Evolutionary conservation across 139 green algal species (phyloP).

Genomic region (Picochlorum sp.): DNA sequence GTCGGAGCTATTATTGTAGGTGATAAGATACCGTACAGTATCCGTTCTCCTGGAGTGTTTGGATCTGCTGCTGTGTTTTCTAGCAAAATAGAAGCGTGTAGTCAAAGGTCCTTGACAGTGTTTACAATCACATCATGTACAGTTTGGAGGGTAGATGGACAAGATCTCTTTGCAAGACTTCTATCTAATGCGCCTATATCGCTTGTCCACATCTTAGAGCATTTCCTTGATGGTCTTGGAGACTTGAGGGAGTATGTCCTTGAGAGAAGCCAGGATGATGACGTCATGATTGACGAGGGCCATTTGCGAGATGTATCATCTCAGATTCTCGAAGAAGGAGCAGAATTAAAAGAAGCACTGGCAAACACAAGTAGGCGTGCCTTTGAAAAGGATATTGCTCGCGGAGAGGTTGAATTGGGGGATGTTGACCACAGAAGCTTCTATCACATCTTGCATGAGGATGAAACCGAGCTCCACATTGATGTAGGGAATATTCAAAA

Average conservation of each 20-base stretch:
- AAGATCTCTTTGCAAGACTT: not conserved
- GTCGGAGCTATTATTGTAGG: not conserved
- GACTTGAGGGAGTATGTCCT: not conserved
- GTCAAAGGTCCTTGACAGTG: not conserved
- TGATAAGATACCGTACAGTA: not conserved
- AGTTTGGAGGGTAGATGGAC: conserved; percentile 1
- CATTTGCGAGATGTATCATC: not conserved
- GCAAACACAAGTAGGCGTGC: not conserved
- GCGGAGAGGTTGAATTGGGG: no score
- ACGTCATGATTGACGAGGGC: not conserved
- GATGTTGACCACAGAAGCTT: no score
- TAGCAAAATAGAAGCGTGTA: not conserved
- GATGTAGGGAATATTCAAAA: no score
- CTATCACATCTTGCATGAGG: no score
- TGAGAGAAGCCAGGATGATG: not conserved
- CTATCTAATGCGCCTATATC: not conserved
- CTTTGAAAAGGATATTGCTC: no score
- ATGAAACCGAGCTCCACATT: no score
- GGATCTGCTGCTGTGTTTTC: conserved; percentile 1
- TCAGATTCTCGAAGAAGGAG: not conserved
- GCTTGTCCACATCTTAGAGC: not conserved
- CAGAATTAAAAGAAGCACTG: not conserved
- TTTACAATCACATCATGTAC: not conserved
- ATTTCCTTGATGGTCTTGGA: not conserved
- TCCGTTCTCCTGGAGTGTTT: conserved; percentile 2